phyloP scores from a whole-genome alignment of 1,139 yeast species.

The Starmera stellimalicola region DNA sequence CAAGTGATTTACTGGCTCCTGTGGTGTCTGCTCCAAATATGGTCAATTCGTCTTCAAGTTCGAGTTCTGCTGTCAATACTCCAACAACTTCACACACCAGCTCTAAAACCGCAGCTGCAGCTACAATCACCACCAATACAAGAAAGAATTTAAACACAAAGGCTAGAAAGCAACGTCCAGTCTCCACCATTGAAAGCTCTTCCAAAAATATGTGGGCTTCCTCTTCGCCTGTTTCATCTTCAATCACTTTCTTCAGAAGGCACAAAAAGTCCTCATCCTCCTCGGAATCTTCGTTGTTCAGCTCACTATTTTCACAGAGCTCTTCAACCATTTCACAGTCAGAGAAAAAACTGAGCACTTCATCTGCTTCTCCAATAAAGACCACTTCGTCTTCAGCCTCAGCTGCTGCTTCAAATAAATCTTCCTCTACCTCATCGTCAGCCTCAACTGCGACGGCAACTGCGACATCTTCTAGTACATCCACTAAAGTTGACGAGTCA shows the following conservation, averaged over 20 bases:
- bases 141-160: too few species aligned
- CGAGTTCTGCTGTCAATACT: too few species aligned
- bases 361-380: conserved; percentile 7
- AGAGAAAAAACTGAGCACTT: conserved; percentile 9
- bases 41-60: too few species aligned
- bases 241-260: conserved; percentile 43
- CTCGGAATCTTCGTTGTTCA: conserved; percentile 39
- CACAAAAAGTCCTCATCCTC: conserved; percentile 45
- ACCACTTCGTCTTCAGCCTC: too few species aligned
- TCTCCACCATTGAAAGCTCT: conserved; percentile 41
- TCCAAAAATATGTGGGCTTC: conserved; percentile 13
- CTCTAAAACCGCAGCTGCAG: background rate
- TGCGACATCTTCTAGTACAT: background rate
- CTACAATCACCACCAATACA: background rate
- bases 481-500: background rate
- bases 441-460: background rate
- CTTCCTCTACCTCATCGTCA: conserved; percentile 1
- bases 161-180: conserved; percentile 31
- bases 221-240: conserved; percentile 31
- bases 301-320: conserved; percentile 21
- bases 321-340: conserved; percentile 19
- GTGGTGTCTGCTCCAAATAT: conserved; percentile 21
- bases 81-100: background rate
- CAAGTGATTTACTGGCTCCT: conserved; percentile 16
- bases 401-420: conserved; percentile 12